Conservation (phyloP, 2,329 filamentous ascomycete genomes). For the Aschersonia sp. region DNA sequence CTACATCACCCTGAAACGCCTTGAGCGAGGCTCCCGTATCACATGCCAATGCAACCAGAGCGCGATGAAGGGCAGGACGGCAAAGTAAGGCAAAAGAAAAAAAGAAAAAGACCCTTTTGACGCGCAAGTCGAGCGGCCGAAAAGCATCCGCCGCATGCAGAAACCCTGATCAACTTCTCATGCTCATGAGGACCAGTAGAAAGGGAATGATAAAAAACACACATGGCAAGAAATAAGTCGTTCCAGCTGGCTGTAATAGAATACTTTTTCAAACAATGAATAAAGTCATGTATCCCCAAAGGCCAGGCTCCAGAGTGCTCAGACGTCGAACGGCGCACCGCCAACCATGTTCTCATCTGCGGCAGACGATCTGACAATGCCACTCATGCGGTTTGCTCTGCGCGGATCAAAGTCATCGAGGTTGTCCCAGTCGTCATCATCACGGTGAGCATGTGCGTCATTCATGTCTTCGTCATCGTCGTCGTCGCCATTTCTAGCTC, state of each 20-base stretch:
- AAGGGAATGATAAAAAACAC: too few relatives aligned
- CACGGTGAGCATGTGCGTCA: conserved; percentile 27
- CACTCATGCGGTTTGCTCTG: conserved; percentile 47
- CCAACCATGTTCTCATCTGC: conserved; percentile 52
- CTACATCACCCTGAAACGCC: background rate
- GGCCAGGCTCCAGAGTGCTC: conserved; percentile 10
- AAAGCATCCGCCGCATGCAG: too few relatives aligned
- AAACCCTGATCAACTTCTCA: too few relatives aligned
- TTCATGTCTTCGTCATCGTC: conserved; percentile 53
- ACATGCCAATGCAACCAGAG: background rate
- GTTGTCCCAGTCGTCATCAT: conserved; percentile 45
- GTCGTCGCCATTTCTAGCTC: conserved; percentile 33
- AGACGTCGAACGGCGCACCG: conserved; percentile 49
- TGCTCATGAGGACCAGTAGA: too few relatives aligned
- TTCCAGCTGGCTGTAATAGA: too few relatives aligned
- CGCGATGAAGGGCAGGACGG: background rate
- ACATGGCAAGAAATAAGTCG: too few relatives aligned
- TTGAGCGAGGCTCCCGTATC: background rate
- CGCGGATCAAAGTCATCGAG: conserved; percentile 37
- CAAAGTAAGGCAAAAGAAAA: background rate
- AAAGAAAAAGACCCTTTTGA: background rate
- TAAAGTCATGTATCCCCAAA: background rate
- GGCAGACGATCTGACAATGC: conserved; percentile 40
- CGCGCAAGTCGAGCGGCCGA: too few relatives aligned
- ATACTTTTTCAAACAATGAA: too few relatives aligned